phyloP scores from a whole-genome alignment of 1,139 yeast species.

The Blastobotrys arbuscula region DNA sequence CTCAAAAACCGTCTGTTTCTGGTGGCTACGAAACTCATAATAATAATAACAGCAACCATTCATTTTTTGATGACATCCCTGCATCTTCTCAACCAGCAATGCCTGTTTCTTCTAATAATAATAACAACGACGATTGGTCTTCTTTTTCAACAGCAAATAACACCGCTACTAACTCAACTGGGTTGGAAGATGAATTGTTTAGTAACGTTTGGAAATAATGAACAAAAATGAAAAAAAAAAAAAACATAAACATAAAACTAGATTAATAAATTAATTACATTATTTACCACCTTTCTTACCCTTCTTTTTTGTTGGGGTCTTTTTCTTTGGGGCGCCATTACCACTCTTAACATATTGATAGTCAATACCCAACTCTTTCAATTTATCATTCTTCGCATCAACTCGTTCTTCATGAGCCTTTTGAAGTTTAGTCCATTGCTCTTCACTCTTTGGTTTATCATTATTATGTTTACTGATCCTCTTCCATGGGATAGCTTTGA shows the following conservation, averaged over 20 bases:
- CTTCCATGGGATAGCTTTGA: constrained; percentile 58
- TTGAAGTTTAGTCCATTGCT: constrained; percentile 55
- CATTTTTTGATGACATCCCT: background rate
- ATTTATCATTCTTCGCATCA: constrained; percentile 43
- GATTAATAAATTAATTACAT: constrained; percentile 4
- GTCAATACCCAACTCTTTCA: constrained; percentile 51
- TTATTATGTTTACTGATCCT: constrained; percentile 49
- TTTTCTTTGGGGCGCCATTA: constrained; percentile 6
- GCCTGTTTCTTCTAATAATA: background rate
- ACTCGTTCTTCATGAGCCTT: constrained; percentile 46
- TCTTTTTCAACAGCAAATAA: constrained; percentile 24
- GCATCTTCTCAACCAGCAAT: background rate
- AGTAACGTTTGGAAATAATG: constrained; percentile 56
- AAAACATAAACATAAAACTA: no score
- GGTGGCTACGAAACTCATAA: constrained; percentile 1
- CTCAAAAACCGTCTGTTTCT: constrained; percentile 2
- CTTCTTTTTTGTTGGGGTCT: background rate
- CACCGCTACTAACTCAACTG: constrained; percentile 22
- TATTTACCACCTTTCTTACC: background rate
- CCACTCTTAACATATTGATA: constrained; percentile 30
- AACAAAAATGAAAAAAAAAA: background rate
- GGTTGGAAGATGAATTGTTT: constrained; percentile 59
- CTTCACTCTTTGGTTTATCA: constrained; percentile 52
- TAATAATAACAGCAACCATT: background rate
- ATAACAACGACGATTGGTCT: constrained; percentile 24